These are phyloP conservation scores for Cyberlindnera meyerae DNA, from an alignment of 805 yeast species.

Conservation along the genomic window DNA sequence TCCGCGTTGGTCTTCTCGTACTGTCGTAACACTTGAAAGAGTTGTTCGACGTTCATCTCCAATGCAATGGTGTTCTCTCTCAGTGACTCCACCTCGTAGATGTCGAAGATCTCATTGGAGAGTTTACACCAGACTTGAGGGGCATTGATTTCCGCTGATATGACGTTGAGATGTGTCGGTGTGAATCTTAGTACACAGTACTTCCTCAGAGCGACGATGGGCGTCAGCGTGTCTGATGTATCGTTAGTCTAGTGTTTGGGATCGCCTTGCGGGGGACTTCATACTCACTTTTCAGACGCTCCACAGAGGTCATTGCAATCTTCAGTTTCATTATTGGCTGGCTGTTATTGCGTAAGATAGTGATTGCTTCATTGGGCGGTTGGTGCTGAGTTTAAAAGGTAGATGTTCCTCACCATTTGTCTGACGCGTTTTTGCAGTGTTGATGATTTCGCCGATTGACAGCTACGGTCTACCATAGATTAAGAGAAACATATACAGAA, in stretches of 20 bases:
- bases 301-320: conserved; percentile 25
- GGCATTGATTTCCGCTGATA: conserved; percentile 48
- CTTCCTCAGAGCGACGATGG: conserved; percentile 50
- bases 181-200: conserved; percentile 54
- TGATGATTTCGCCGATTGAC: too few species aligned
- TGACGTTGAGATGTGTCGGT: conserved; percentile 41
- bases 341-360: neutral
- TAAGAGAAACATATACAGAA: too few species aligned
- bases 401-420: too few species aligned
- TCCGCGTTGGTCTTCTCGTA: conserved; percentile 50
- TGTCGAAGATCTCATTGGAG: conserved; percentile 33
- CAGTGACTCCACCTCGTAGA: conserved; percentile 34
- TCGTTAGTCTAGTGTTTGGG: too few species aligned
- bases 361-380: too few species aligned
- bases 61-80: conserved; percentile 52
- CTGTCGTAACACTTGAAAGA: conserved; percentile 52
- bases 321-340: conserved; percentile 28
- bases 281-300: conserved; percentile 26
- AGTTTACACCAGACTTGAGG: conserved; percentile 70
- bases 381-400: too few species aligned
- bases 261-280: too few species aligned
- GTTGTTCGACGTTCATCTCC: conserved; percentile 58
- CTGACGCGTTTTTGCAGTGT: too few species aligned
- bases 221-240: conserved; percentile 38
- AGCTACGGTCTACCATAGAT: too few species aligned